Percentiles rank a stretch among this genome's conserved stretches.
These are phyloP conservation scores for Hypoxylon sp. DNA, from an alignment of 2,329 filamentous ascomycete species.

Conservation along the genomic window DNA sequence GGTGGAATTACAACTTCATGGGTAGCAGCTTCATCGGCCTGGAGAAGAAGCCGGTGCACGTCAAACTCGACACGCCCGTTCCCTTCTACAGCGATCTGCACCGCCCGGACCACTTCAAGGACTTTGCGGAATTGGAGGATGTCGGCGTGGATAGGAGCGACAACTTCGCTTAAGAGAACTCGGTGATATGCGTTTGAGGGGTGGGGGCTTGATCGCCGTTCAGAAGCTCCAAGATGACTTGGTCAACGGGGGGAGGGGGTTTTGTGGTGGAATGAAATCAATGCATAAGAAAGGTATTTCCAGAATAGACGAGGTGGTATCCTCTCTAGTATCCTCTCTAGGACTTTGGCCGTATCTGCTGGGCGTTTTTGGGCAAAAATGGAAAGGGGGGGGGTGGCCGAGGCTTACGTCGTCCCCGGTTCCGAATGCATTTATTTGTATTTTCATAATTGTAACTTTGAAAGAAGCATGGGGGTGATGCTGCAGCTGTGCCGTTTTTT, in stretches of 20 bases:
- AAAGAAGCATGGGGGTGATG: too few relatives aligned
- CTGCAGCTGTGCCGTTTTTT: conserved; percentile 14
- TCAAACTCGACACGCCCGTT: conserved; percentile 91
- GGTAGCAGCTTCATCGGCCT: conserved; percentile 86
- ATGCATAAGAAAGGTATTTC: conserved; percentile 36
- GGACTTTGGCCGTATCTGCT: conserved; percentile 10
- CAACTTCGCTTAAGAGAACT: conserved; percentile 80
- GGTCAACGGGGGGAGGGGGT: conserved; percentile 9
- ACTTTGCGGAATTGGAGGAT: conserved; percentile 96
- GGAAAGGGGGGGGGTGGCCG: conserved; percentile 1
- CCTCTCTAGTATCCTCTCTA: conserved; percentile 20
- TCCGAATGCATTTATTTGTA: conserved; percentile 20
- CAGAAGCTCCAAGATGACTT: conserved; percentile 13
- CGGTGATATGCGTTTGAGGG: conserved; percentile 1
- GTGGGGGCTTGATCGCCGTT: conserved; percentile 15
- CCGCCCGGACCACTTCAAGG: conserved; percentile 94
- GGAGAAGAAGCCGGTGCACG: conserved; percentile 90
- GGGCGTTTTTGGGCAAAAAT: conserved; percentile 30
- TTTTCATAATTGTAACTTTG: conserved; percentile 25
- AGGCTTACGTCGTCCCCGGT: conserved; percentile 25
- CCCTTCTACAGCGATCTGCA: conserved; percentile 94
- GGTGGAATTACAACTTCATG: conserved; percentile 99
- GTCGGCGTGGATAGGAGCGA: conserved; percentile 94
- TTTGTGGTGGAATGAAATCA: conserved; percentile 19
- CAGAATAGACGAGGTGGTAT: conserved; percentile 29